These are phyloP conservation scores for Phanerodontia chrysosporium DNA, from an alignment of 768 basidiomycete genomes.

Conservation along the genomic window DNA sequence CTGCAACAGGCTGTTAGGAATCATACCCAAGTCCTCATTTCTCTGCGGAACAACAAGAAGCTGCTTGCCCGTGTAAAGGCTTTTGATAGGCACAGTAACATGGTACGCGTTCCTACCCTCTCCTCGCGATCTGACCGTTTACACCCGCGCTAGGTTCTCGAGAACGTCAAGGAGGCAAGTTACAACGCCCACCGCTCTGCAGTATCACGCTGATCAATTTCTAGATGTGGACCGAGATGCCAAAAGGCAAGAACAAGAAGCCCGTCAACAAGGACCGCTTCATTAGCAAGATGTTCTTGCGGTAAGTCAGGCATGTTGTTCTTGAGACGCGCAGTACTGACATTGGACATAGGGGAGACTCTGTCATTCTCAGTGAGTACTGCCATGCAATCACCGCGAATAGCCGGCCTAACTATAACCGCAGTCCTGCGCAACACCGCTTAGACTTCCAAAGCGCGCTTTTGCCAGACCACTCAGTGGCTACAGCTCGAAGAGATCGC, in stretches of 20 bases:
- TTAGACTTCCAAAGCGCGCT: background rate
- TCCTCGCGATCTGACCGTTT: background rate
- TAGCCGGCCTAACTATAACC: conserved; percentile 29
- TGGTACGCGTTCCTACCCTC: conserved; percentile 53
- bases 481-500: background rate
- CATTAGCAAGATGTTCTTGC: conserved; percentile 98
- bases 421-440: conserved; percentile 58
- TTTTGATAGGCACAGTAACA: conserved; percentile 97
- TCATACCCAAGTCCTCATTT: conserved; percentile 96
- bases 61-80: conserved; percentile 93
- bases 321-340: background rate
- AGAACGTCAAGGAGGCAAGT: conserved; percentile 94
- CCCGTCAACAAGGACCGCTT: conserved; percentile 99
- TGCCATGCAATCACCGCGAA: background rate
- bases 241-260: conserved; percentile 98
- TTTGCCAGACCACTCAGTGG: background rate
- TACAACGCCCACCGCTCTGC: background rate
- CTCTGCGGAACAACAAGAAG: conserved; percentile 97
- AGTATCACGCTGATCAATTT: background rate
- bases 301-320: conserved; percentile 43
- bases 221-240: conserved; percentile 99
- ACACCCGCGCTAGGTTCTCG: conserved; percentile 63
- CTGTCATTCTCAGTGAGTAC: conserved; percentile 89
- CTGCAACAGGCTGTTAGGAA: conserved; percentile 97
- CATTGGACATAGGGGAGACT: conserved; percentile 69